A percentile compares a stretch with the other conserved stretches of the same genome.
Evolutionary conservation across 148 eudicot species (phyloP).

Genomic region (Vaccinium myrtillus): DNA sequence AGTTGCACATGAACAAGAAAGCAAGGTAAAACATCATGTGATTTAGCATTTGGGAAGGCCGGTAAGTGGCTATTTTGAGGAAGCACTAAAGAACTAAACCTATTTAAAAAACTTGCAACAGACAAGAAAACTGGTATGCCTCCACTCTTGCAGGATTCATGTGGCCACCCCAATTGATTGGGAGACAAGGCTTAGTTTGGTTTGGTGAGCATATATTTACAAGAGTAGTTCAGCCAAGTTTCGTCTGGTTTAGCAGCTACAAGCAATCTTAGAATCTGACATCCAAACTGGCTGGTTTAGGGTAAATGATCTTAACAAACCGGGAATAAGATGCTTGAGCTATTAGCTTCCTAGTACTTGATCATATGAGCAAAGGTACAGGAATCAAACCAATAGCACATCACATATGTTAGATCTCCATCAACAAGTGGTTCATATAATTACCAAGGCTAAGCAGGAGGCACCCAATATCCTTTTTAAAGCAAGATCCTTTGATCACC

Average conservation of each 20-base stretch:
- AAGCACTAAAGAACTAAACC: conserved; percentile 3
- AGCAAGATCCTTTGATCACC: neutral
- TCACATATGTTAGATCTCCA: neutral
- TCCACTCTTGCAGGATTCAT: neutral
- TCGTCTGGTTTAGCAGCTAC: neutral
- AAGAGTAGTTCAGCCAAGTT: neutral
- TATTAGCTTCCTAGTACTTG: neutral
- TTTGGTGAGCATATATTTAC: neutral
- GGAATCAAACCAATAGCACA: neutral
- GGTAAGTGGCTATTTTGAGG: neutral
- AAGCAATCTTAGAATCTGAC: neutral
- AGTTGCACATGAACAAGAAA: neutral
- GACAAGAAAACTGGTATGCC: neutral
- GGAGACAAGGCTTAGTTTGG: neutral
- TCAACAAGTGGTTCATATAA: neutral
- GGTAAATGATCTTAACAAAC: neutral
- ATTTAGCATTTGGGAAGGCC: neutral
- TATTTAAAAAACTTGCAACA: neutral
- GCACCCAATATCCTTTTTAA: neutral
- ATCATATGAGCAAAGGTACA: neutral
- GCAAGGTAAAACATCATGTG: neutral
- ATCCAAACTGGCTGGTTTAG: neutral
- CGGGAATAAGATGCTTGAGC: neutral
- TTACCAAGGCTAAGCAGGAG: neutral
- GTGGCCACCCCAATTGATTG: neutral